Conservation (phyloP, 2,329 filamentous ascomycete genomes). For the Spiromastix sp. region DNA sequence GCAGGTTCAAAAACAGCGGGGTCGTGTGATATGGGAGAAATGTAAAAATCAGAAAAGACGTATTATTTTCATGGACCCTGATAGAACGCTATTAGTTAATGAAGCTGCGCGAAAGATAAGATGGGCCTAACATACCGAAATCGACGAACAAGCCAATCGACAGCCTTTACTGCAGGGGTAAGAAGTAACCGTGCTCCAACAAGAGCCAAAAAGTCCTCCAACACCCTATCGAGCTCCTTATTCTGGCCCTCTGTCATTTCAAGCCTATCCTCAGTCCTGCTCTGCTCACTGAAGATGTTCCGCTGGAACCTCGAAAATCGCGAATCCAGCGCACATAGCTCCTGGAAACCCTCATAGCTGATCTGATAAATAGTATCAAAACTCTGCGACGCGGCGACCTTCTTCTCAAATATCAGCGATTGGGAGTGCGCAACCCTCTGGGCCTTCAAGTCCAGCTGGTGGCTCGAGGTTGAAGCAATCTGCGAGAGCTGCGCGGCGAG, state of each 20-base stretch:
- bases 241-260: conserved; percentile 78
- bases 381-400: conserved; percentile 74
- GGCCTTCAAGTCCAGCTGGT: conserved; percentile 83
- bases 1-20: conserved; percentile 70
- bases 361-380: conserved; percentile 82
- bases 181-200: conserved; percentile 67
- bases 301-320: conserved; percentile 65
- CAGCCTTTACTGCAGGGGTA: conserved; percentile 76
- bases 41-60: conserved; percentile 62
- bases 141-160: conserved; percentile 89
- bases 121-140: conserved; percentile 56
- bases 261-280: conserved; percentile 75
- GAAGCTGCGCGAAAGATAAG: conserved; percentile 1
- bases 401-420: conserved; percentile 85
- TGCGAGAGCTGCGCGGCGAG: conserved; percentile 90
- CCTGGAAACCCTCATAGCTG: conserved; percentile 81
- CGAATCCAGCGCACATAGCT: conserved; percentile 76
- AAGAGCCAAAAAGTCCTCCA: conserved; percentile 76
- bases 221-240: conserved; percentile 61
- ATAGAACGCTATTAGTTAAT: conserved; percentile 2
- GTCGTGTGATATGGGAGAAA: conserved; percentile 90
- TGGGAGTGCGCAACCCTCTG: conserved; percentile 88
- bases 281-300: conserved; percentile 88
- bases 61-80: conserved; percentile 88
- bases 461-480: conserved; percentile 80